phyloP scores from a whole-genome alignment of 2,329 filamentous ascomycete genomes.

The Phialemonium atrogriseum region DNA sequence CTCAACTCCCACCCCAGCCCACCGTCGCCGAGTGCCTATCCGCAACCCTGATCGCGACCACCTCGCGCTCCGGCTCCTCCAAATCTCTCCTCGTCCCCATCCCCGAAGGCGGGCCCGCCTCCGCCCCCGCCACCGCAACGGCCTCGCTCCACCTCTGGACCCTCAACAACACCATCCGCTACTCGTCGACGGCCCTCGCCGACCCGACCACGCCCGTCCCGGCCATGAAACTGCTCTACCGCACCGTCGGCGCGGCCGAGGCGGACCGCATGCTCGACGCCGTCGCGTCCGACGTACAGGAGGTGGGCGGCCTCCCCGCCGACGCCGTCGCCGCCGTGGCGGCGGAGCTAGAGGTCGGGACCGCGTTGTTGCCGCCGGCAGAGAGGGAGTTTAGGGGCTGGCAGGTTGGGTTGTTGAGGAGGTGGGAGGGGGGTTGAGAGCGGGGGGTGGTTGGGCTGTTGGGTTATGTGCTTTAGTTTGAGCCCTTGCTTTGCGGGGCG shows the following conservation, averaged over 20 bases:
- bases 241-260: constrained; percentile 30
- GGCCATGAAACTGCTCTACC: constrained; percentile 48
- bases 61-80: constrained; percentile 48
- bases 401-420: constrained; percentile 55
- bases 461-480: too few relatives aligned
- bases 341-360: constrained; percentile 37
- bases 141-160: constrained; percentile 42
- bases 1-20: constrained; percentile 19
- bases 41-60: constrained; percentile 42
- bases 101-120: constrained; percentile 20
- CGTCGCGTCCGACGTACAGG: constrained; percentile 48
- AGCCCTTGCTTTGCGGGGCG: too few relatives aligned
- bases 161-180: constrained; percentile 46
- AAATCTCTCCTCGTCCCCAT: constrained; percentile 44
- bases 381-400: constrained; percentile 57
- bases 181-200: constrained; percentile 31
- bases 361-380: constrained; percentile 40
- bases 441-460: too few relatives aligned
- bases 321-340: constrained; percentile 38
- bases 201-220: constrained; percentile 13
- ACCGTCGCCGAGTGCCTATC: constrained; percentile 42
- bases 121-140: constrained; percentile 5
- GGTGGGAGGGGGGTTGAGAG: constrained; percentile 36
- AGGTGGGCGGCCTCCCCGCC: constrained; percentile 45
- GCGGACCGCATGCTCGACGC: constrained; percentile 41